phyloP scores from a whole-genome alignment of 306 rosid genomes.

The Macrotyloma uniflorum region DNA sequence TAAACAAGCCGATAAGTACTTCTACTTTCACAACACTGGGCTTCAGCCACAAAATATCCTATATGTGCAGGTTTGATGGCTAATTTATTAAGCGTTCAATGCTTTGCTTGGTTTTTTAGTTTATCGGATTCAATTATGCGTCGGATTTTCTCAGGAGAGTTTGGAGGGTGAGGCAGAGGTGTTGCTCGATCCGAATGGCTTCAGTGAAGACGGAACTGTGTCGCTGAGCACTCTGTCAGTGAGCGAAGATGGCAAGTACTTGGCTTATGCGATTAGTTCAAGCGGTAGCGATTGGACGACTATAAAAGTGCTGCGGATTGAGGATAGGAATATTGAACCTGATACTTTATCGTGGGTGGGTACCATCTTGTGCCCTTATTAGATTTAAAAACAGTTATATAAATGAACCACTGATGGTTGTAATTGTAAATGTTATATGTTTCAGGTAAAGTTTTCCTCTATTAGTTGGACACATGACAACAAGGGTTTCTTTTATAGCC shows the following conservation, averaged over 20 bases:
- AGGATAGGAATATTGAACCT: slow-evolving; percentile 62
- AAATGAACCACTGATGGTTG: background rate
- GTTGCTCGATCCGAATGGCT: slow-evolving; percentile 82
- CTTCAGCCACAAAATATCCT: slow-evolving; percentile 81
- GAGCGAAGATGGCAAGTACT: slow-evolving; percentile 79
- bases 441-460: slow-evolving; percentile 86
- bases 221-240: slow-evolving; percentile 60
- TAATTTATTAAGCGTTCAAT: background rate
- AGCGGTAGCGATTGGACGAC: slow-evolving; percentile 97
- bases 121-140: slow-evolving; percentile 2
- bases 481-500: slow-evolving; percentile 93
- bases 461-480: slow-evolving; percentile 90
- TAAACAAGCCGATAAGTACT: slow-evolving; percentile 69
- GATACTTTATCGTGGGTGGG: slow-evolving; percentile 88
- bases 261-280: slow-evolving; percentile 86
- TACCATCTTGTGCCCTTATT: background rate
- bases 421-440: slow-evolving; percentile 9
- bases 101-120: background rate
- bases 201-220: slow-evolving; percentile 92
- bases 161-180: slow-evolving; percentile 85
- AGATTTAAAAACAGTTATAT: background rate
- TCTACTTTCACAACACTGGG: slow-evolving; percentile 83
- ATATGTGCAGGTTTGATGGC: slow-evolving; percentile 72
- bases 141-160: slow-evolving; percentile 57
- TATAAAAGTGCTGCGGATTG: slow-evolving; percentile 70